Percentiles rank a stretch among this genome's conserved stretches.
phyloP scores from a whole-genome alignment of 23 red algal genomes.

The Cyanidiococcus yangmingshanensis region DNA sequence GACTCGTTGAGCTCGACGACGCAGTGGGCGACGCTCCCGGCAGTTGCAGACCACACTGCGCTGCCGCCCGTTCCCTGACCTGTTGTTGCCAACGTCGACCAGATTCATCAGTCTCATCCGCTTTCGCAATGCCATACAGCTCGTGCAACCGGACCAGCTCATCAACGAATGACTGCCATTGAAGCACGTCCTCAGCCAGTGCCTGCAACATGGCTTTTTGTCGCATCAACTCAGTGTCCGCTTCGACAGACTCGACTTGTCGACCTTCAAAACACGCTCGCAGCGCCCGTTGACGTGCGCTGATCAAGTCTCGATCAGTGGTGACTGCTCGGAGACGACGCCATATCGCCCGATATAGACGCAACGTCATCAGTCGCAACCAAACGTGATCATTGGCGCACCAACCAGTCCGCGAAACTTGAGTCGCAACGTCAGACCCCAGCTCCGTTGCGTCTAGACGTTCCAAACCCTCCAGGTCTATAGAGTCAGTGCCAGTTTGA shows the following conservation, averaged over 20 bases:
- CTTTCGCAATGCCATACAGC: neutral
- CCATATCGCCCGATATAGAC: neutral
- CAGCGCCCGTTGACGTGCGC: neutral
- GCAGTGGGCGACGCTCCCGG: neutral
- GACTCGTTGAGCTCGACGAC: too few species aligned
- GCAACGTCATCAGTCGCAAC: too few species aligned
- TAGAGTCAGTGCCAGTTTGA: too few species aligned
- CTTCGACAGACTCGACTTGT: too few species aligned
- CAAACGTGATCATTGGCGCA: too few species aligned
- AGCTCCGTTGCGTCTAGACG: too few species aligned
- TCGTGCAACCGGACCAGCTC: neutral
- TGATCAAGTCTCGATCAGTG: neutral
- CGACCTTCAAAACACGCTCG: neutral
- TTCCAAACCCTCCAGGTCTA: too few species aligned
- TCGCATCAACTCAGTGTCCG: too few species aligned
- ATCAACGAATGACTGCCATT: neutral
- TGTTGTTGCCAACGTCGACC: neutral
- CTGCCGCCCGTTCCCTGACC: neutral
- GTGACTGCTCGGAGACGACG: neutral
- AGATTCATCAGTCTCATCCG: neutral
- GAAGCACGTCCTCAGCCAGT: neutral
- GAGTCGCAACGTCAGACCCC: too few species aligned
- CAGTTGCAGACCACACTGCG: neutral
- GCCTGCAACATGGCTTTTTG: too few species aligned
- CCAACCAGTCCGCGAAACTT: too few species aligned